Conservation (phyloP, 192 early-diverging fungal genomes). For the Gamsiella multidivaricata region DNA sequence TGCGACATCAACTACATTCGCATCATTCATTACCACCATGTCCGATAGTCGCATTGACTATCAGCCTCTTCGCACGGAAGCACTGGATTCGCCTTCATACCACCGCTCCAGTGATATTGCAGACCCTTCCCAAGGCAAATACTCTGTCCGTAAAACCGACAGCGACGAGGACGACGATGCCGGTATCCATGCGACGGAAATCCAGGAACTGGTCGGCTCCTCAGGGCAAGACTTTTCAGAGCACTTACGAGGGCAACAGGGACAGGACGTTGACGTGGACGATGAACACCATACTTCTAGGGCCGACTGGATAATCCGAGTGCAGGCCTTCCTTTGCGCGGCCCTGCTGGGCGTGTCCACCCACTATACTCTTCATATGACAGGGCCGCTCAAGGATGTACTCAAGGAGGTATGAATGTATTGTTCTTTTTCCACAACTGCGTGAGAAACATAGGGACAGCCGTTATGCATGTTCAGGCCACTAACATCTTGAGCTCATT, state of each 20-base stretch:
- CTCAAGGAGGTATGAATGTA: slow-evolving; percentile 71
- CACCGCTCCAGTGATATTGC: background rate
- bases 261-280: background rate
- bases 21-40: slow-evolving; percentile 13
- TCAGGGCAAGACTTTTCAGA: slow-evolving; percentile 22
- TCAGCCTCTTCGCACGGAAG: slow-evolving; percentile 21
- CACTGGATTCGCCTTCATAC: slow-evolving; percentile 16
- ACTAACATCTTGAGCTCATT: no score
- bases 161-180: slow-evolving; percentile 18
- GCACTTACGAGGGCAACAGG: slow-evolving; percentile 1
- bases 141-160: background rate
- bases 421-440: slow-evolving; percentile 24
- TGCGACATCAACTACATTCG: background rate
- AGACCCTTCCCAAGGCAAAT: background rate
- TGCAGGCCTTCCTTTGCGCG: slow-evolving; percentile 50
- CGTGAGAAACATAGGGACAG: no score
- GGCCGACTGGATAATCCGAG: slow-evolving; percentile 23
- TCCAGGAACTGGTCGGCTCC: slow-evolving; percentile 26
- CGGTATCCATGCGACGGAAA: slow-evolving; percentile 18
- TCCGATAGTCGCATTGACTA: slow-evolving; percentile 43
- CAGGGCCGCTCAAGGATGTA: slow-evolving; percentile 79
- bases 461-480: no score
- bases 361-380: slow-evolving; percentile 79
- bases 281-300: slow-evolving; percentile 19
- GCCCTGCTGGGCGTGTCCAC: slow-evolving; percentile 67